Evolutionary conservation across 192 early-diverging fungal species (phyloP), one percentile per base, ranked within the genome.

Genomic region (Entomortierella beljakovae): DNA sequence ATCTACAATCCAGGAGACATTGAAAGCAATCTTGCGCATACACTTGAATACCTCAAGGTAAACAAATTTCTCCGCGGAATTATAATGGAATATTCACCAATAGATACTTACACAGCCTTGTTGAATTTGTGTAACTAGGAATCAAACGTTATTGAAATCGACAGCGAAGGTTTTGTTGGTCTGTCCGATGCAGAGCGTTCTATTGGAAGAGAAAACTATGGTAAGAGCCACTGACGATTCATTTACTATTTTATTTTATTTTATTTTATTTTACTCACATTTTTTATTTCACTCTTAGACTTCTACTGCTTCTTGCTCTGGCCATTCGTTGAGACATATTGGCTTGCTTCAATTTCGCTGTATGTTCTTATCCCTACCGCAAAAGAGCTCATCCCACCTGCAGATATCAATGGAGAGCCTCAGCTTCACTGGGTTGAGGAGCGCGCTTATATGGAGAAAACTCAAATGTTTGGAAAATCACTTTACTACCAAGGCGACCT

Each of bases 301-400:
- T 93, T 95, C 69, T 90, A 88, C 55, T 92, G 93, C 62, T 95
- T 94, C 73, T 71, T 95, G 53, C 80, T 94, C 50, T 95, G 94
- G 94, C 93, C 93, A n/a, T 95, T 94, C 66, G 80, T 95, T 37
- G 94, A 95, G 68, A 92, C 92, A 50, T 95, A 95, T 71, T 95
- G 94, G 94, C 79, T 95, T 11, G 89, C 92, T 22, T 87, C 89
- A 23, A 81, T 91, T 35, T 82, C 84, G 2, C 40, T 69, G n/a
- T 77, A 59, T 82, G 87, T 69, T 58, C 64, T 81, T 40, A 64
- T 76, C 34, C 61, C 68, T 6, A 57, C 37, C 11, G 49, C 52
- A 26, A 57, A 61, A 22, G 51, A 54, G 32, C 3, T 56, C 0
- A 56, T 40, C 15, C 37, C 9, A 11, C 65, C 63, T 10, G 20